Percentiles rank a stretch among this genome's conserved stretches.
Evolutionary conservation across 495 filamentous ascomycete species (phyloP).

Genomic region (Aspergillus egyptiacus): DNA sequence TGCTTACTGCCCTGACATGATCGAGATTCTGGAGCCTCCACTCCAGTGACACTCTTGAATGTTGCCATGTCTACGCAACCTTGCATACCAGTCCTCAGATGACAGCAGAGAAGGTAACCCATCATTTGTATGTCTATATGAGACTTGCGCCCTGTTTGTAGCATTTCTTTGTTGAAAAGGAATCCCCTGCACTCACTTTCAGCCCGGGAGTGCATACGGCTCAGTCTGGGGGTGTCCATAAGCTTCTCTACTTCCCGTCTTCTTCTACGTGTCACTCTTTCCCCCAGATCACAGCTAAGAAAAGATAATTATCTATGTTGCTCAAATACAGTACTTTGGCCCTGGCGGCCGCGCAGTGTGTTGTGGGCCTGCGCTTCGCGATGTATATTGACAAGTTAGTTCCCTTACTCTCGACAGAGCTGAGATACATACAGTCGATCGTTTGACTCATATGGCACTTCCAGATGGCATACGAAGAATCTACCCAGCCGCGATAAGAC

Average conservation of each 20-base stretch:
- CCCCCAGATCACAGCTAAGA: background rate
- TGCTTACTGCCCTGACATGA: background rate
- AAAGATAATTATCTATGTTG: conserved; percentile 16
- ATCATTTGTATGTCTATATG: background rate
- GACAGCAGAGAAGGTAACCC: background rate
- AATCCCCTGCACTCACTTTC: background rate
- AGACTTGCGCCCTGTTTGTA: background rate
- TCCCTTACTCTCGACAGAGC: background rate
- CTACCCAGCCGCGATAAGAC: conserved; percentile 28
- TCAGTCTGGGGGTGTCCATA: background rate
- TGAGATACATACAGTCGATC: too few relatives aligned
- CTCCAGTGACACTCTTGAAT: background rate
- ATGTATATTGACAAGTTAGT: conserved; percentile 41
- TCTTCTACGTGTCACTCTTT: background rate
- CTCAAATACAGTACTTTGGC: conserved; percentile 26
- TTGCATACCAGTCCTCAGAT: background rate
- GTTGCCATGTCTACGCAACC: conserved; percentile 1
- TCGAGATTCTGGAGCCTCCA: background rate
- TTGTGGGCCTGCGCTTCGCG: conserved; percentile 25
- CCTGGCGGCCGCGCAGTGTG: conserved; percentile 31
- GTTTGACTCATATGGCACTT: too few relatives aligned
- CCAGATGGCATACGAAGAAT: conserved; percentile 28
- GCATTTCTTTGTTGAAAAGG: background rate
- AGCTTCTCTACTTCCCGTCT: background rate
- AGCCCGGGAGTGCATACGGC: background rate